These are phyloP conservation scores for Aspergillus egyptiacus DNA, from an alignment of 495 filamentous ascomycete species.

Conservation along the genomic window DNA sequence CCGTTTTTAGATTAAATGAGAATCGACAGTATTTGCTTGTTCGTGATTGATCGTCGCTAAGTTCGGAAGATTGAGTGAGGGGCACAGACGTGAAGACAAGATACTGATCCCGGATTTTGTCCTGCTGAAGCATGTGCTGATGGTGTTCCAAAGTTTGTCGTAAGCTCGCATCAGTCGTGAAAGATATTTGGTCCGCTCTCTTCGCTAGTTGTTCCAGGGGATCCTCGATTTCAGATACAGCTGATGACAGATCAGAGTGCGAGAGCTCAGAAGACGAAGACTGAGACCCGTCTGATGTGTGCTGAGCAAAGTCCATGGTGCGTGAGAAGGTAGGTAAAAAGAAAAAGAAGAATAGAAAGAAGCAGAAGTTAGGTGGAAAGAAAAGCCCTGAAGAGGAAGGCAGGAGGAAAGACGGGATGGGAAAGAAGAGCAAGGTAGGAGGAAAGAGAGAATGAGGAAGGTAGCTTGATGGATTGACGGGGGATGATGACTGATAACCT, in stretches of 20 bases:
- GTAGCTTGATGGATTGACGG: no score
- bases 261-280: slow-evolving; percentile 15
- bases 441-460: no score
- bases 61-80: slow-evolving; percentile 13
- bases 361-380: no score
- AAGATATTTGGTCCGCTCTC: slow-evolving; percentile 13
- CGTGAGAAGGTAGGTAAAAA: slow-evolving; percentile 10
- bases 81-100: slow-evolving; percentile 19
- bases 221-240: slow-evolving; percentile 15
- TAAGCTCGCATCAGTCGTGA: slow-evolving; percentile 16
- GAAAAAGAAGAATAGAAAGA: slow-evolving; percentile 10
- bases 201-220: slow-evolving; percentile 15
- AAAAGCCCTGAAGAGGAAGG: no score
- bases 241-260: slow-evolving; percentile 13
- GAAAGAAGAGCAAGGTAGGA: no score
- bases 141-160: slow-evolving; percentile 13
- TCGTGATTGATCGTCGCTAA: slow-evolving; percentile 19
- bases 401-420: no score
- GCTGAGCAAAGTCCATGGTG: slow-evolving; percentile 15
- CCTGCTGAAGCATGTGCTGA: slow-evolving; percentile 18
- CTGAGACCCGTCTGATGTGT: slow-evolving; percentile 12
- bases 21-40: slow-evolving; percentile 21
- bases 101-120: slow-evolving; percentile 20
- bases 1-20: slow-evolving; percentile 18
- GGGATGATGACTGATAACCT: no score